These are phyloP conservation scores for Dactylorhiza incarnata DNA, from an alignment of 106 monocot species.

Conservation along the genomic window DNA sequence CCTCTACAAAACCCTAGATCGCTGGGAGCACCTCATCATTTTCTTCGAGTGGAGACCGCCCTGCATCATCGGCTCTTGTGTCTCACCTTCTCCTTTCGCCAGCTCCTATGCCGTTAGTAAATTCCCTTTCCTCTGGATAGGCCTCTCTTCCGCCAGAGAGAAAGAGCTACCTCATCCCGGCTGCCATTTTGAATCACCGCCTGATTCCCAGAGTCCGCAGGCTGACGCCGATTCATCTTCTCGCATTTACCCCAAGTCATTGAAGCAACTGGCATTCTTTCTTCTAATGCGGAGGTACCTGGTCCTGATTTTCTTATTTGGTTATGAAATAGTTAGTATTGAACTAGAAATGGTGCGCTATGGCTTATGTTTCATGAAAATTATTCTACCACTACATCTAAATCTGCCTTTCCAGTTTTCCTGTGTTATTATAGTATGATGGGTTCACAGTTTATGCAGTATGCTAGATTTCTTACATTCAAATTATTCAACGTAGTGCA, in stretches of 20 bases:
- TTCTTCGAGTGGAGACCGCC: constrained; percentile 68
- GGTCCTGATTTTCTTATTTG: not conserved
- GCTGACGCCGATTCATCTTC: constrained; percentile 42
- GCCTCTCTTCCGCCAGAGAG: constrained; percentile 35
- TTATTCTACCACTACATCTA: not conserved
- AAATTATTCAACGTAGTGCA: too few species aligned
- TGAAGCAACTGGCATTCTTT: not conserved
- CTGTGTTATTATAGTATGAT: not conserved
- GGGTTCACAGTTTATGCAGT: too few species aligned
- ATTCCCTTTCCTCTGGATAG: constrained; percentile 60
- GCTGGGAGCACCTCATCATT: constrained; percentile 38
- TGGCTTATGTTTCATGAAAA: not conserved
- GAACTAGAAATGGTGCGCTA: not conserved
- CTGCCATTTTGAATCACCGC: not conserved
- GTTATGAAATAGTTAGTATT: not conserved
- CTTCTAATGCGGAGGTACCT: constrained; percentile 24
- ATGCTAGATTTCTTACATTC: too few species aligned
- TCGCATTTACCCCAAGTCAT: constrained; percentile 30
- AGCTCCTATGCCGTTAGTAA: constrained; percentile 40
- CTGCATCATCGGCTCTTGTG: constrained; percentile 43
- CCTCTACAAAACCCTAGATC: constrained; percentile 11
- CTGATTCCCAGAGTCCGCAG: not conserved
- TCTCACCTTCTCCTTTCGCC: constrained; percentile 32
- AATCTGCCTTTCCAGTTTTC: not conserved
- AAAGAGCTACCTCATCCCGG: constrained; percentile 25